A percentile compares a stretch with the other conserved stretches of the same genome.
These are phyloP conservation scores for Dryadomyces quercus-mongolicae DNA, from an alignment of 2,329 filamentous ascomycete species.

Conservation along the genomic window DNA sequence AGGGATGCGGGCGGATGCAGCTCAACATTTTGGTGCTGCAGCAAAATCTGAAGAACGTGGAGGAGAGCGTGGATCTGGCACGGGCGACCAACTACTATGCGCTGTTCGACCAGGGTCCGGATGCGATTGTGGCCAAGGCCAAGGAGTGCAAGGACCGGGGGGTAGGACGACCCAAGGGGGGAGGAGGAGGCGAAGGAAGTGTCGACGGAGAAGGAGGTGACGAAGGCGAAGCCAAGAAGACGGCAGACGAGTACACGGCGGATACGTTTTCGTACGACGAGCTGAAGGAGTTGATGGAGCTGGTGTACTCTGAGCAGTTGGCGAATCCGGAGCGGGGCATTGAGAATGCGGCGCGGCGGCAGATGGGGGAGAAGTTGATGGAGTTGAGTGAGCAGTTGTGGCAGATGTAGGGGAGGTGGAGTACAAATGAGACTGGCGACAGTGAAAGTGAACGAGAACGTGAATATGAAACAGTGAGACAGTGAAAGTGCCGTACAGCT, in stretches of 20 bases:
- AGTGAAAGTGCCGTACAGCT: too few relatives aligned
- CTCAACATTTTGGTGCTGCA: constrained; percentile 91
- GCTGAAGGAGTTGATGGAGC: constrained; percentile 51
- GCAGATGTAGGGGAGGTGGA: constrained; percentile 31
- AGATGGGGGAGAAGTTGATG: constrained; percentile 58
- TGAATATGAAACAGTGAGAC: too few relatives aligned
- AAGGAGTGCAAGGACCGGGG: constrained; percentile 28
- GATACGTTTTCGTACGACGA: constrained; percentile 52
- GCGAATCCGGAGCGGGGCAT: constrained; percentile 57
- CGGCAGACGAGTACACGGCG: constrained; percentile 8
- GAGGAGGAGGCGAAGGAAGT: constrained; percentile 17
- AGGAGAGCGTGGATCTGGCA: constrained; percentile 53
- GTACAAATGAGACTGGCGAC: too few relatives aligned
- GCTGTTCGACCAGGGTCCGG: constrained; percentile 53
- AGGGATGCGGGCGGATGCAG: constrained; percentile 77
- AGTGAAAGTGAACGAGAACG: too few relatives aligned
- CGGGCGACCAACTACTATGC: constrained; percentile 56
- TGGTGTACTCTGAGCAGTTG: constrained; percentile 57
- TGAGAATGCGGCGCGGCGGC: constrained; percentile 51
- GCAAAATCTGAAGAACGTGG: constrained; percentile 92
- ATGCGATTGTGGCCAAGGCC: constrained; percentile 51
- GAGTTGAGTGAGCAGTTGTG: constrained; percentile 63
- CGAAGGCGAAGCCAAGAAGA: constrained; percentile 14
- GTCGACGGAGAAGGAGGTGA: constrained; percentile 17
- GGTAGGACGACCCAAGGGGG: neutral